These are phyloP conservation scores for Lachancea sp. DNA, from an alignment of 805 yeast genomes.

Conservation along the genomic window DNA sequence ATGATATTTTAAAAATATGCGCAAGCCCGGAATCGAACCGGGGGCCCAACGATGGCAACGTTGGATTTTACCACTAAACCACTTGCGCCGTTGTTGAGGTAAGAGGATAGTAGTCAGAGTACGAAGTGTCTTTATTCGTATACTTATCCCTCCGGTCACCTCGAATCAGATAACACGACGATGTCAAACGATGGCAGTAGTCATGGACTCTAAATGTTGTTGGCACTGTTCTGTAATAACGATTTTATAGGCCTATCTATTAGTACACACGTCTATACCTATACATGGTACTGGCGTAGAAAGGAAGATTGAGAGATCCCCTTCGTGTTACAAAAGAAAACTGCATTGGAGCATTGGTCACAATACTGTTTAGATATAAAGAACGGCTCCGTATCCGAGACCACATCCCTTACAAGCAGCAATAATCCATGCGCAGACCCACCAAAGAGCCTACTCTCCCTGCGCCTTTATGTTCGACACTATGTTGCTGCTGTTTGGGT, in stretches of 20 bases:
- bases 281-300: not conserved
- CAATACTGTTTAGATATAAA: too few species aligned
- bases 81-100: slow-evolving; percentile 9
- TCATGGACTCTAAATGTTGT: not conserved
- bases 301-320: too few species aligned
- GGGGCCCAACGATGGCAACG: slow-evolving; percentile 15
- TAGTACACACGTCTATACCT: slow-evolving; percentile 3
- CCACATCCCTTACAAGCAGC: too few species aligned
- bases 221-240: not conserved
- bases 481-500: too few species aligned
- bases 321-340: too few species aligned
- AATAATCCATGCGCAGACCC: too few species aligned
- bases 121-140: not conserved
- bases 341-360: too few species aligned
- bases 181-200: not conserved
- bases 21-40: slow-evolving; percentile 15
- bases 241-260: slow-evolving; percentile 5
- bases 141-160: not conserved
- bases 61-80: slow-evolving; percentile 14
- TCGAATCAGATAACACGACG: not conserved
- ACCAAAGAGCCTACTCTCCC: too few species aligned
- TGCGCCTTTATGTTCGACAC: too few species aligned
- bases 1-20: slow-evolving; percentile 4
- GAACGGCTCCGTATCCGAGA: too few species aligned
- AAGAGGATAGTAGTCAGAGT: not conserved